A percentile compares a stretch with the other conserved stretches of the same genome.
Conservation (phyloP, 208 protist genomes). For the Wallacemonas sp. region DNA sequence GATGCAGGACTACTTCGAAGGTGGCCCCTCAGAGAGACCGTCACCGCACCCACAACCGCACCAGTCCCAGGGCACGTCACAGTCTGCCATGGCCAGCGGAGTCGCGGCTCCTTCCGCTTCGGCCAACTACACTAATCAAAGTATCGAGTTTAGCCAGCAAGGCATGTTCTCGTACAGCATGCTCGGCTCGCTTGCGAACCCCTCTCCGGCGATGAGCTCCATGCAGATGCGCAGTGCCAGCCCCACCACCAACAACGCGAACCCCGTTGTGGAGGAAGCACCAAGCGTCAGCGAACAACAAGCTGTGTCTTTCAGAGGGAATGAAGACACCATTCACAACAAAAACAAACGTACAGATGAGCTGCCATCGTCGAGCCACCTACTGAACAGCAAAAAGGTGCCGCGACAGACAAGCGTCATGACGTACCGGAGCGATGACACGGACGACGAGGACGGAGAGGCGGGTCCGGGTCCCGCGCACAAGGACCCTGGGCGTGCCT, state of each 20-base stretch:
- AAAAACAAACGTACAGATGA: not conserved
- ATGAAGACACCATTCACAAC: not conserved
- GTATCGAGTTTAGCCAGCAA: constrained; percentile 20
- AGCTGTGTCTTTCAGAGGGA: too few species aligned
- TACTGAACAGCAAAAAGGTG: constrained; percentile 15
- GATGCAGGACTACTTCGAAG: constrained; percentile 7
- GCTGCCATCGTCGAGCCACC: constrained; percentile 8
- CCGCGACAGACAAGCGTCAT: constrained; percentile 9
- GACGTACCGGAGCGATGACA: constrained; percentile 11
- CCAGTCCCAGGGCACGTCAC: not conserved
- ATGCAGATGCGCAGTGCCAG: not conserved
- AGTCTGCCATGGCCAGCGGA: not conserved
- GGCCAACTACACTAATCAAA: constrained; percentile 7
- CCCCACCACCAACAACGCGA: not conserved
- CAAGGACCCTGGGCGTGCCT: not conserved
- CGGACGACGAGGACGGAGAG: not conserved
- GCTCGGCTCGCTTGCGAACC: constrained; percentile 11
- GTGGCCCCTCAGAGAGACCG: not conserved
- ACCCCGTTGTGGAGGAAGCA: not conserved
- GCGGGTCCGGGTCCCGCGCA: not conserved
- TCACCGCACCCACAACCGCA: not conserved
- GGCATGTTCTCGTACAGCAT: constrained; percentile 21
- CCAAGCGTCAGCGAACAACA: too few species aligned
- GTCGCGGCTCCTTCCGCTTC: not conserved
- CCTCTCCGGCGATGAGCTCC: constrained; percentile 17